These are phyloP conservation scores for Tylopilus subfusipes DNA, from an alignment of 768 basidiomycete genomes.

Conservation along the genomic window DNA sequence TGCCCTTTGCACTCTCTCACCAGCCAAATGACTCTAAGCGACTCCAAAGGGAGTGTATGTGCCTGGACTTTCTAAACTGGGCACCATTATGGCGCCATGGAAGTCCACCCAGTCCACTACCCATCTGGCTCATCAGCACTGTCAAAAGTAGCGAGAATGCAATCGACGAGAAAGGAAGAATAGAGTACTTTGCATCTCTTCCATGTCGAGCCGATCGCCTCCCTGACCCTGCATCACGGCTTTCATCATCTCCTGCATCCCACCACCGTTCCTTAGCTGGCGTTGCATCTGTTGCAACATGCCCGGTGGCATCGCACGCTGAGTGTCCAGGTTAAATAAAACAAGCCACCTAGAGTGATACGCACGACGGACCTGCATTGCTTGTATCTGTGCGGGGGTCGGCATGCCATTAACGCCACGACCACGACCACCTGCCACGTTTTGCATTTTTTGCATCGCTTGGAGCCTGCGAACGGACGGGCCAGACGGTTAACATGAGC, in stretches of 20 bases:
- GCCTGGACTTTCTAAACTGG: no score
- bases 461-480: conserved; percentile 52
- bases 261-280: conserved; percentile 75
- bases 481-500: conserved; percentile 3
- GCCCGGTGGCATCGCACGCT: conserved; percentile 93
- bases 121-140: conserved; percentile 92
- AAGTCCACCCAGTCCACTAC: conserved; percentile 53
- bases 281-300: conserved; percentile 93
- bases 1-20: no score
- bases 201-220: conserved; percentile 87
- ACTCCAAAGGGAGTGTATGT: no score
- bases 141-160: conserved; percentile 10
- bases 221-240: conserved; percentile 96
- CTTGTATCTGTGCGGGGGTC: conserved; percentile 88
- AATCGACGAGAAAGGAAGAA: conserved; percentile 1
- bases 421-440: conserved; percentile 79
- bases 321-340: conserved; percentile 5
- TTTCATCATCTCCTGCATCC: conserved; percentile 98
- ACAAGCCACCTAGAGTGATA: neutral
- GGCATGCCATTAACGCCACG: conserved; percentile 87
- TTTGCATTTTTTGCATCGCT: conserved; percentile 92
- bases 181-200: conserved; percentile 84
- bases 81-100: no score
- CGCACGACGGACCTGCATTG: conserved; percentile 70
- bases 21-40: no score